These are phyloP conservation scores for Alternaria ventricosa DNA, from an alignment of 2,329 filamentous ascomycete species.

Conservation along the genomic window DNA sequence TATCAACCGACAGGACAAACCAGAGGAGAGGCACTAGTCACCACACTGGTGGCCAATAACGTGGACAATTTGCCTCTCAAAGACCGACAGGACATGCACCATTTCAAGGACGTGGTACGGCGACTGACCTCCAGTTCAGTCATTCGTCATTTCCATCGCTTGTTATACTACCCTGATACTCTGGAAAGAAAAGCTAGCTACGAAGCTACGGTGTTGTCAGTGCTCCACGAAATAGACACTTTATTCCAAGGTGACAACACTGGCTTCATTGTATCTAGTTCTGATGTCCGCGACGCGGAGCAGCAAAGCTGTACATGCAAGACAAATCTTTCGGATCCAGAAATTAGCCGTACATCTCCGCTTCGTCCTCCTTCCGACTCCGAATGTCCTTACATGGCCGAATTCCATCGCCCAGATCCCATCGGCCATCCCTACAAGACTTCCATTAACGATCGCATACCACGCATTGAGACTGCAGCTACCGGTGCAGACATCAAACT, in stretches of 20 bases:
- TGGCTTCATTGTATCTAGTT: neutral
- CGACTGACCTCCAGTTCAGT: neutral
- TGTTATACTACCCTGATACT: neutral
- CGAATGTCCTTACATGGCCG: neutral
- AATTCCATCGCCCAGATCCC: neutral
- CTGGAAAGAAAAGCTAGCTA: no score
- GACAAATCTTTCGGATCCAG: no score
- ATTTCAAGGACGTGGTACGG: neutral
- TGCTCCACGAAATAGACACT: neutral
- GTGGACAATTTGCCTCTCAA: neutral
- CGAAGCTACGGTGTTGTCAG: no score
- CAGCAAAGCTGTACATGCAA: neutral
- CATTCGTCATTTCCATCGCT: neutral
- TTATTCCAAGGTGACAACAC: neutral
- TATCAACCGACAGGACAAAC: neutral
- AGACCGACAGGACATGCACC: neutral
- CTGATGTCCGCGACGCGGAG: neutral
- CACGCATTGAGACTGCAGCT: neutral
- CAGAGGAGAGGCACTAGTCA: neutral
- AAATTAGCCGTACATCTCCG: neutral
- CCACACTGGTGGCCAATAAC: neutral
- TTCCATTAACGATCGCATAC: neutral
- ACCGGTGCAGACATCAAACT: neutral
- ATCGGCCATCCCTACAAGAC: neutral
- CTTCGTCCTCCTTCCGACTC: neutral